Percentiles rank a stretch among this genome's conserved stretches.
Conservation (phyloP, 2,329 filamentous ascomycete species). For the Hymenotorrendiella dingleyae region DNA sequence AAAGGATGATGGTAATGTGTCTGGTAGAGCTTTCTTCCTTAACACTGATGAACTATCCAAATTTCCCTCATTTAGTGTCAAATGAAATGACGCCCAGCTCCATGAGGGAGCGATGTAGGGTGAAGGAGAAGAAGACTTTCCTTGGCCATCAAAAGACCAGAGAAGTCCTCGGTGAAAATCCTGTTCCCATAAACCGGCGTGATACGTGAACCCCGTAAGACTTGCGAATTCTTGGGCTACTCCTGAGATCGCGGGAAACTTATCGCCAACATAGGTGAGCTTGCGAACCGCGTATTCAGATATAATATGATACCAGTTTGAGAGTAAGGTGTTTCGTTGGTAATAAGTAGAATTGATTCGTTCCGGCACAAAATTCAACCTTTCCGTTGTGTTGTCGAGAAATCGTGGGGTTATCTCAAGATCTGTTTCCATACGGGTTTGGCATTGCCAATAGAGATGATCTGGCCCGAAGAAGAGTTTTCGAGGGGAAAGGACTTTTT, state of each 20-base stretch:
- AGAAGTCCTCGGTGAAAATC: neutral
- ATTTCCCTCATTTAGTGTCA: no score
- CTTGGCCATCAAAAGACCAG: neutral
- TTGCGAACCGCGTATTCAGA: neutral
- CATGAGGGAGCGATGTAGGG: slow-evolving; percentile 6
- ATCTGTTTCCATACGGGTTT: neutral
- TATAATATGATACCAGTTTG: neutral
- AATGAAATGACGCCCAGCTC: slow-evolving; percentile 7
- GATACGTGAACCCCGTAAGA: neutral
- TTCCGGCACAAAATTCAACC: neutral
- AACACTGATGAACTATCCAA: no score
- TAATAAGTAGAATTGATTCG: neutral
- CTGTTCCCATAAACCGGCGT: neutral
- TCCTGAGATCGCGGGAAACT: neutral
- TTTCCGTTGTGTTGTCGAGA: neutral
- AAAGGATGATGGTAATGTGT: no score
- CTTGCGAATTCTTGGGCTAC: neutral
- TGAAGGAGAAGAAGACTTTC: neutral
- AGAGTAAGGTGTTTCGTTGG: neutral
- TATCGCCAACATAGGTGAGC: neutral
- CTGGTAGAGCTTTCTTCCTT: no score
- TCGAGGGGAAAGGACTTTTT: neutral
- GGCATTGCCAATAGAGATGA: neutral
- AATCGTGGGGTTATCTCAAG: no score
- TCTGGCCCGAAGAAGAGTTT: neutral